Evolutionary conservation across 306 rosid species (phyloP).

Genomic region (Glycine tomentella): DNA sequence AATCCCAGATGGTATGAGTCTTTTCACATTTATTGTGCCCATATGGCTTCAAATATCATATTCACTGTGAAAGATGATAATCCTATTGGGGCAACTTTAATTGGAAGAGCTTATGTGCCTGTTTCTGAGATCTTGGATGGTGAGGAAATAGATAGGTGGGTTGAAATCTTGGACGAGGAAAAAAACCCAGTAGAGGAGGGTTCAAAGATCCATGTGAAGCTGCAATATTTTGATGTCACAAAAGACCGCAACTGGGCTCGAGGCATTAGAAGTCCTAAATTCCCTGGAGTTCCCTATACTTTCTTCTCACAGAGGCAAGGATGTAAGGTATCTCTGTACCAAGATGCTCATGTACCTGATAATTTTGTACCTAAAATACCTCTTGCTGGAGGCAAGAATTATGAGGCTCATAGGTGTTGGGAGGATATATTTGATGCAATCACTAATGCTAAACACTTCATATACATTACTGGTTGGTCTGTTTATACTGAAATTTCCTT

Average conservation of each 20-base stretch:
- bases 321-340: slow-evolving; percentile 71
- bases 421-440: slow-evolving; percentile 79
- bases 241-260: slow-evolving; percentile 65
- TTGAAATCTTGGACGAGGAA: slow-evolving; percentile 61
- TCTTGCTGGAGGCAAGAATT: slow-evolving; percentile 67
- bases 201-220: slow-evolving; percentile 75
- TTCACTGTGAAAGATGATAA: slow-evolving; percentile 79
- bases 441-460: slow-evolving; percentile 66
- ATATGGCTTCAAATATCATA: slow-evolving; percentile 63
- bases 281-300: slow-evolving; percentile 86
- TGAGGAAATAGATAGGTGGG: slow-evolving; percentile 69
- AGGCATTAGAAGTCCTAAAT: slow-evolving; percentile 66
- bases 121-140: slow-evolving; percentile 67
- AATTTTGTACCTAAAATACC: slow-evolving; percentile 69
- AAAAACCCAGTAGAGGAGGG: slow-evolving; percentile 60
- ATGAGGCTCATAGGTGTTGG: slow-evolving; percentile 75
- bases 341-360: slow-evolving; percentile 81
- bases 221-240: slow-evolving; percentile 68
- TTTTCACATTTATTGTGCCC: slow-evolving; percentile 80
- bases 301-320: slow-evolving; percentile 71
- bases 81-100: slow-evolving; percentile 79
- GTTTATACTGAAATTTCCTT: slow-evolving; percentile 77
- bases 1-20: slow-evolving; percentile 78
- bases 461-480: slow-evolving; percentile 85
- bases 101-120: slow-evolving; percentile 79